phyloP scores from a whole-genome alignment of 2,329 filamentous ascomycete genomes.

The Claviceps humidiphila region DNA sequence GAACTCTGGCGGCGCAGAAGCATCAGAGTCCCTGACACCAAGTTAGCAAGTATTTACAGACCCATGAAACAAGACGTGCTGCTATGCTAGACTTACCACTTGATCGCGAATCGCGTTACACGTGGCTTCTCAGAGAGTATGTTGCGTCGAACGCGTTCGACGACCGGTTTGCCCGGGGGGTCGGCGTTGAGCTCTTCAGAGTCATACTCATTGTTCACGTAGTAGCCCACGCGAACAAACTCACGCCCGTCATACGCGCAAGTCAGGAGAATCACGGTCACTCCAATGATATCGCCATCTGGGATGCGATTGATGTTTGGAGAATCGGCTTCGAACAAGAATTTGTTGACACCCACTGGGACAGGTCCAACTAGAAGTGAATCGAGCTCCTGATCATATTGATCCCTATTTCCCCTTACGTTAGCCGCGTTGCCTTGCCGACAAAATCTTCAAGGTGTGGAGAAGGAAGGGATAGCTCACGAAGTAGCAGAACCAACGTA shows the following conservation, averaged over 20 bases:
- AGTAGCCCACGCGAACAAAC: constrained; percentile 97
- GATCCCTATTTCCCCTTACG: constrained; percentile 46
- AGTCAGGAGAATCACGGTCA: constrained; percentile 91
- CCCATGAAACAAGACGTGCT: neutral
- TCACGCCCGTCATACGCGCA: constrained; percentile 94
- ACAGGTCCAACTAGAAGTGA: constrained; percentile 94
- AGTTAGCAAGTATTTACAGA: neutral
- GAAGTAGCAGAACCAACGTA: constrained; percentile 97
- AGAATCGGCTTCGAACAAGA: constrained; percentile 89
- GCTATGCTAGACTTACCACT: constrained; percentile 56
- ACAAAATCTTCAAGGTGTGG: constrained; percentile 3
- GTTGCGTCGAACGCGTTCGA: constrained; percentile 85
- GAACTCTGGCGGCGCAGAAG: constrained; percentile 87
- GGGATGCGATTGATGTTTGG: constrained; percentile 86
- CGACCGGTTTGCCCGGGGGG: constrained; percentile 79
- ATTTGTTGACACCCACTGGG: constrained; percentile 95
- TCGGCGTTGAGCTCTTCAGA: constrained; percentile 79
- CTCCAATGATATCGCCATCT: constrained; percentile 86
- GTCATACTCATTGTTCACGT: constrained; percentile 98
- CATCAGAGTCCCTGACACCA: constrained; percentile 75
- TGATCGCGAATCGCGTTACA: constrained; percentile 95
- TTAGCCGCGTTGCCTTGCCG: constrained; percentile 2
- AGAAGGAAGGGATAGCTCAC: constrained; percentile 39
- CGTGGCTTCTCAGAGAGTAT: constrained; percentile 94
- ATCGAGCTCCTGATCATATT: constrained; percentile 97